Evolutionary conservation across 345 rosid genomes (phyloP).

Genomic region (Trapa incisa): DNA sequence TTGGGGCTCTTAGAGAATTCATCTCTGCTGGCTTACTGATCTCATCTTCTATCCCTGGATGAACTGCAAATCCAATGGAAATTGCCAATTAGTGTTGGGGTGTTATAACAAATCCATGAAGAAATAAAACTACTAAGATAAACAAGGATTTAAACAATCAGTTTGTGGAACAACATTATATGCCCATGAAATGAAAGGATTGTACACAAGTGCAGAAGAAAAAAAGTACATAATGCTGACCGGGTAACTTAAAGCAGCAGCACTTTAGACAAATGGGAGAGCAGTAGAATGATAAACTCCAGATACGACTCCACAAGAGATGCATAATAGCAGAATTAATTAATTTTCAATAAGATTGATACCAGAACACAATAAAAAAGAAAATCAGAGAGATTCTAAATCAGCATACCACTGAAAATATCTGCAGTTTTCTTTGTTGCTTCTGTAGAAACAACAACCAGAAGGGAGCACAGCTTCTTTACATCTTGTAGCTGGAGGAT

Average conservation of each 20-base stretch:
- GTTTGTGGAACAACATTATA: not conserved
- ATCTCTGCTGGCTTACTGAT: not conserved
- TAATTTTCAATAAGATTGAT: not conserved
- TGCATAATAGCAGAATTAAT: not conserved
- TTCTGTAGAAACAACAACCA: constrained; percentile 38
- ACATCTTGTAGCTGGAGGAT: constrained; percentile 37
- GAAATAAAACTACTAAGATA: not conserved
- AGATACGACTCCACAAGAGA: not conserved
- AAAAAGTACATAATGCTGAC: not conserved
- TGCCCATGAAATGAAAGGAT: not conserved
- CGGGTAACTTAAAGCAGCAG: not conserved
- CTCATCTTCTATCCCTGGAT: not conserved
- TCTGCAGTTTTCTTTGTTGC: constrained; percentile 36
- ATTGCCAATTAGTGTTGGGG: not conserved
- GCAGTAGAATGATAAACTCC: not conserved
- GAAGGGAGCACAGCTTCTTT: constrained; percentile 46
- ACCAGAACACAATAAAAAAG: not conserved
- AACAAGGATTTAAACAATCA: not conserved
- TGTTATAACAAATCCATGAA: not conserved
- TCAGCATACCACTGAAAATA: constrained; percentile 10
- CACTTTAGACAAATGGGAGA: not conserved
- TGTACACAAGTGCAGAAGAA: not conserved
- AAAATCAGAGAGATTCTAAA: not conserved
- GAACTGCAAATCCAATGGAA: not conserved
- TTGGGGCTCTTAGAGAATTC: not conserved